Percentiles rank a stretch among this genome's conserved stretches.
Conservation (phyloP, 2,329 filamentous ascomycete genomes). For the Colletotrichum lini region DNA sequence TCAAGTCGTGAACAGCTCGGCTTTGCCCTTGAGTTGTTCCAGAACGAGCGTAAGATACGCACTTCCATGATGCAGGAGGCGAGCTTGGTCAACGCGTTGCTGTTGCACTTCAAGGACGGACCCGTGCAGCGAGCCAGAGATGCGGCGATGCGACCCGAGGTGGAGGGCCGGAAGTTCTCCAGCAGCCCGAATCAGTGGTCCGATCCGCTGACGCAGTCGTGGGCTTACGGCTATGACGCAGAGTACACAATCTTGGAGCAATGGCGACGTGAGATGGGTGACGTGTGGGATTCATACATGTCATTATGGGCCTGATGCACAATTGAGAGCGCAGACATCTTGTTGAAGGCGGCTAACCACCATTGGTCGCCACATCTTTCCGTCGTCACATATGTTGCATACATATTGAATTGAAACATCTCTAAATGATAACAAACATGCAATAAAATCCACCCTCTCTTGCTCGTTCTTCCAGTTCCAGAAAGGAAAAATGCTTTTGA, state of each 20-base stretch:
- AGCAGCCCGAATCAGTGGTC: constrained; percentile 64
- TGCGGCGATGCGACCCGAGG: constrained; percentile 57
- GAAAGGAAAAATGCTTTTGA: too few species aligned
- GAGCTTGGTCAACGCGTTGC: constrained; percentile 64
- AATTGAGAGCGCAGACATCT: too few species aligned
- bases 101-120: constrained; percentile 64
- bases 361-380: too few species aligned
- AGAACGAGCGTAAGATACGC: constrained; percentile 69
- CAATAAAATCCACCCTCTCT: too few species aligned
- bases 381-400: too few species aligned
- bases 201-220: constrained; percentile 60
- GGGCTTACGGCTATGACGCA: constrained; percentile 65
- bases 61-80: constrained; percentile 73
- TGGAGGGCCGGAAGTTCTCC: constrained; percentile 52
- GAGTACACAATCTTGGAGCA: constrained; percentile 53
- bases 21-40: constrained; percentile 62
- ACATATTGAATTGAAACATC: too few species aligned
- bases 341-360: too few species aligned
- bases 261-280: constrained; percentile 42
- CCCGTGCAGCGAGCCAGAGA: constrained; percentile 58
- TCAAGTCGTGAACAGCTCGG: constrained; percentile 52
- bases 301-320: too few species aligned
- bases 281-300: background rate
- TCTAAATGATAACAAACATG: too few species aligned
- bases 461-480: too few species aligned